Conservation (phyloP, 1,284 basidiomycete genomes). For the Schizopora paradoxa region DNA sequence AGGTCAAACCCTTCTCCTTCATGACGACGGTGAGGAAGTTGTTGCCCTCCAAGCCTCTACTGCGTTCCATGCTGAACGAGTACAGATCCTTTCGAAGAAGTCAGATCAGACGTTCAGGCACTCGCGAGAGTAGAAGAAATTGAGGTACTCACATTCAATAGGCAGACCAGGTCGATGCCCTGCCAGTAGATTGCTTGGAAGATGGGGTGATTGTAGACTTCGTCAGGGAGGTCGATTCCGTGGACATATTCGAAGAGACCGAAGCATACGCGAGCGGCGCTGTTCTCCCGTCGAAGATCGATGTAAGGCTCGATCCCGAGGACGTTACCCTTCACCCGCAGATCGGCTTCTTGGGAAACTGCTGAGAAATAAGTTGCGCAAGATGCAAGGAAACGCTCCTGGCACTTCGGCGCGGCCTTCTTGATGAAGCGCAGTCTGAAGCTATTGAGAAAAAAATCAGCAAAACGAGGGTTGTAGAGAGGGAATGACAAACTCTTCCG, state of each 20-base stretch:
- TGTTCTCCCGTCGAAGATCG: constrained; percentile 35
- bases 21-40: constrained; percentile 65
- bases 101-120: neutral
- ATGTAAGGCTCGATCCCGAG: constrained; percentile 30
- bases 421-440: no score
- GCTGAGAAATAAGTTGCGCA: constrained; percentile 33
- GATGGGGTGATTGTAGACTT: constrained; percentile 30
- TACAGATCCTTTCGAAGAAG: constrained; percentile 49
- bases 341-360: constrained; percentile 32
- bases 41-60: constrained; percentile 55
- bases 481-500: no score
- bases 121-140: neutral
- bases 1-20: constrained; percentile 41
- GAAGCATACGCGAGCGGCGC: constrained; percentile 36
- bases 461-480: no score
- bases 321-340: constrained; percentile 29
- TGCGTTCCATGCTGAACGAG: constrained; percentile 69
- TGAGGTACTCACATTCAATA: constrained; percentile 34
- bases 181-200: constrained; percentile 33
- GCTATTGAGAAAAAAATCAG: no score
- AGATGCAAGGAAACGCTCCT: constrained; percentile 31
- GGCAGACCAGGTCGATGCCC: constrained; percentile 39
- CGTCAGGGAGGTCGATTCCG: constrained; percentile 36
- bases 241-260: constrained; percentile 35
- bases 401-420: no score